phyloP scores from a whole-genome alignment of 345 rosid genomes.

The Linum trigynum region DNA sequence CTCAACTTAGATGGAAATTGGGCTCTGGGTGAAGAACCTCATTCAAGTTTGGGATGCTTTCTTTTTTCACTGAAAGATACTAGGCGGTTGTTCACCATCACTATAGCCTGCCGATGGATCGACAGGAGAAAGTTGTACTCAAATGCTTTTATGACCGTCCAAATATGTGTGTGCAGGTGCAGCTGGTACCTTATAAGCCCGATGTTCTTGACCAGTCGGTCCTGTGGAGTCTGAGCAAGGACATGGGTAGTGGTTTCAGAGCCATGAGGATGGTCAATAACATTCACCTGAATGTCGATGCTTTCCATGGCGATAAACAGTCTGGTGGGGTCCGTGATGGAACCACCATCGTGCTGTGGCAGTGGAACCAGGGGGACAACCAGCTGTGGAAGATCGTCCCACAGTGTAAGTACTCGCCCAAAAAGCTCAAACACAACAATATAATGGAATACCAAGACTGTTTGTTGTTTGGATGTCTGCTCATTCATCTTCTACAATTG shows the following conservation, averaged over 20 bases:
- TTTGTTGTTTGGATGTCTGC: too few relatives aligned
- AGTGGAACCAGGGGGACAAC: conserved; percentile 79
- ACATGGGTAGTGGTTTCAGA: conserved; percentile 37
- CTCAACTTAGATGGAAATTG: too few relatives aligned
- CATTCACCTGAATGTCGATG: conserved; percentile 59
- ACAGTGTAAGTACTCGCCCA: conserved; percentile 41
- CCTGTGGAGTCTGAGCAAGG: conserved; percentile 64
- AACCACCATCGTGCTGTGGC: conserved; percentile 59
- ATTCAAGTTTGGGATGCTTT: neutral
- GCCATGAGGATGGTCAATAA: conserved; percentile 68
- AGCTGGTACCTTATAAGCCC: conserved; percentile 45
- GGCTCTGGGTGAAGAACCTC: too few relatives aligned
- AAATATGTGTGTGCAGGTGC: conserved; percentile 40
- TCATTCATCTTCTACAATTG: too few relatives aligned
- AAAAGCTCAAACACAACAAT: neutral
- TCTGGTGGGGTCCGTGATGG: conserved; percentile 78
- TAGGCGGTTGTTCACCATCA: neutral
- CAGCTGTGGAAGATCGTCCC: conserved; percentile 77
- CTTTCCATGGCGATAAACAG: conserved; percentile 57
- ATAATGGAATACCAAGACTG: too few relatives aligned
- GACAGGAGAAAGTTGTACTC: neutral
- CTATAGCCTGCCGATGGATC: neutral
- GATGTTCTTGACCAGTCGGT: conserved; percentile 56
- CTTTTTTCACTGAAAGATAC: neutral
- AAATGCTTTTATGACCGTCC: neutral